These are phyloP conservation scores for Capsella rubella DNA, from an alignment of 441 rosid species.

Conservation along the genomic window DNA sequence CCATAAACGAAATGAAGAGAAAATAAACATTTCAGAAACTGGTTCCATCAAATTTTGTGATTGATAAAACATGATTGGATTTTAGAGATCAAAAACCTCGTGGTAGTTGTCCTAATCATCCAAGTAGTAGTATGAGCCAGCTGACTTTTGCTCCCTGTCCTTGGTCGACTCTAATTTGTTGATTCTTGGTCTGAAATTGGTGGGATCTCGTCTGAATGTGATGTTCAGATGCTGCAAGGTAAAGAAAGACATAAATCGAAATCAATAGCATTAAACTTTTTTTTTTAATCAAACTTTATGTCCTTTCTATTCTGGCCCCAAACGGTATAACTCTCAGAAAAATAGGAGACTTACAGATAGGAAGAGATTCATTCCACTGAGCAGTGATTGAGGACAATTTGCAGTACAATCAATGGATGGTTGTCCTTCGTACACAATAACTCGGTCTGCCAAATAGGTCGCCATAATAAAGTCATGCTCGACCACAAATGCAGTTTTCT, in stretches of 20 bases:
- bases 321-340: not conserved
- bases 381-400: constrained; percentile 87
- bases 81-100: constrained; percentile 25
- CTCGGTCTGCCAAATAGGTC: constrained; percentile 89
- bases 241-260: not conserved
- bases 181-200: constrained; percentile 92
- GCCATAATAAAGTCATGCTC: constrained; percentile 99
- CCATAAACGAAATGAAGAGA: constrained; percentile 1
- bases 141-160: constrained; percentile 94
- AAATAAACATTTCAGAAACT: constrained; percentile 11
- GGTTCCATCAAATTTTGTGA: constrained; percentile 16
- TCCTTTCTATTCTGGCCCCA: no score
- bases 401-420: constrained; percentile 90
- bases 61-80: not conserved
- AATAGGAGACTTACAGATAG: constrained; percentile 68
- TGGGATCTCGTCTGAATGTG: constrained; percentile 97
- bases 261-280: constrained; percentile 6
- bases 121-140: constrained; percentile 93
- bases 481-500: constrained; percentile 96
- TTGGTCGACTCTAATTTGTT: constrained; percentile 93
- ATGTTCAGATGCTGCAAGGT: constrained; percentile 83
- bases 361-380: constrained; percentile 98
- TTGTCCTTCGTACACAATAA: constrained; percentile 90
- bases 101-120: constrained; percentile 61
- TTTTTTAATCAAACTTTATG: not conserved